Base-by-base conservation (phyloP, 805 yeast genomes). In the Saccharomycopsis fibuligera region DNA sequence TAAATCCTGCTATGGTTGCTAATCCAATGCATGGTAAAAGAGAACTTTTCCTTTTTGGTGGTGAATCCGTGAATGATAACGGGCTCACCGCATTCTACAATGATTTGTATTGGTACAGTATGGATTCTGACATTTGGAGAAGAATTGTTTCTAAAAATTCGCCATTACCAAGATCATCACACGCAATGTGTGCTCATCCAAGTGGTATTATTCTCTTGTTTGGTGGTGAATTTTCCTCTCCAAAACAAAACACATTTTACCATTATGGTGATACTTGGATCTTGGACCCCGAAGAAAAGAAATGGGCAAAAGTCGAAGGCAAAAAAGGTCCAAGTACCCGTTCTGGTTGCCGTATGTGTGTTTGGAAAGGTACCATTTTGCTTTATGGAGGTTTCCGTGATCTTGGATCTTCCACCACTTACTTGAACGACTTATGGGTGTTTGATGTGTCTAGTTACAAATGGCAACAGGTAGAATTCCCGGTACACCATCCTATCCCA, bases 181-280 rank as follows among this genome's bases (percentile, higher is more conserved):
- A 95, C 57, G 86, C 96, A 1, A 86, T 90, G 87, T 82, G 90
- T 54, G 83, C 86, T 0, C 98, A 91, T 65, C 96, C 96, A 1
- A 79, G 89, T 2, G 98, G 98, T 9, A 69, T 90, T 2, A 75
- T 87, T 24, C 63, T 91, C 51, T 66, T 91, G 71, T 93, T 88
- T 67, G 99, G 98, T 44, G 99, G 99, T 59, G 99, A 91, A 66
- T 91, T 93, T 58, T 86, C 96, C 1, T 86, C 96, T 14, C 98
- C 98, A 3, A 91, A 91, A 59, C 99, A 91, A 64, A 79, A 87
- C 44, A 88, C 96, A 0, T 91, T 91, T 65, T 93, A 93, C 63
- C 99, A 91, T 65, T 91, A 87, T 63, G 91, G 96, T 16, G 99
- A 91, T 61, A 84, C 96, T 3, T 91, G 99, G 99, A 73, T 91